Evolutionary conservation across 148 eudicot species (phyloP).

Genomic region (Selenicereus undatus): DNA sequence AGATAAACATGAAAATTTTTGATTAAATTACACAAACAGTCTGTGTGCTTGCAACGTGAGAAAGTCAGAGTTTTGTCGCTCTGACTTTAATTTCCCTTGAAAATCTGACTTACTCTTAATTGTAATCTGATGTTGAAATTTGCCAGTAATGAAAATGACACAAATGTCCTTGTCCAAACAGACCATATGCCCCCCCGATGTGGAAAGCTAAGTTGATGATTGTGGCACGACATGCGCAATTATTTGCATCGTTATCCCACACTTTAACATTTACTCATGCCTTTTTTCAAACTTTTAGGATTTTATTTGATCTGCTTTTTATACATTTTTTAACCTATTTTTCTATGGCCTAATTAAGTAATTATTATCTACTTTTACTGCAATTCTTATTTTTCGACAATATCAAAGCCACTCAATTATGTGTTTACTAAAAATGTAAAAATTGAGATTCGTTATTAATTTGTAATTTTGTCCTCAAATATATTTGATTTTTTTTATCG

Average conservation of each 20-base stretch:
- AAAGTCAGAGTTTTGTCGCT: neutral
- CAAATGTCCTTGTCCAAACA: constrained; percentile 12
- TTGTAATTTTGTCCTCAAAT: too few species aligned
- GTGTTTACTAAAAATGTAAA: too few species aligned
- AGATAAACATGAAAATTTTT: neutral
- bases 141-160: neutral
- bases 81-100: neutral
- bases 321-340: neutral
- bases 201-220: neutral
- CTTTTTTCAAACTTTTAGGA: too few species aligned
- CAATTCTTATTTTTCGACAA: too few species aligned
- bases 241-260: neutral
- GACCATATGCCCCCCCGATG: neutral
- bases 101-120: neutral
- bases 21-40: neutral
- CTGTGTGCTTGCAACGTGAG: neutral
- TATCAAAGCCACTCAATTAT: too few species aligned
- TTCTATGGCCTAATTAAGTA: neutral
- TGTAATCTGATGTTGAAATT: neutral
- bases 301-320: too few species aligned
- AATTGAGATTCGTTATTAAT: too few species aligned
- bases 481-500: too few species aligned
- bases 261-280: neutral
- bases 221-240: constrained; percentile 18
- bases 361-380: too few species aligned